Percentiles rank a stretch among this genome's conserved stretches.
phyloP scores from a whole-genome alignment of 208 protist genomes.

The Leishmania mexicana region DNA sequence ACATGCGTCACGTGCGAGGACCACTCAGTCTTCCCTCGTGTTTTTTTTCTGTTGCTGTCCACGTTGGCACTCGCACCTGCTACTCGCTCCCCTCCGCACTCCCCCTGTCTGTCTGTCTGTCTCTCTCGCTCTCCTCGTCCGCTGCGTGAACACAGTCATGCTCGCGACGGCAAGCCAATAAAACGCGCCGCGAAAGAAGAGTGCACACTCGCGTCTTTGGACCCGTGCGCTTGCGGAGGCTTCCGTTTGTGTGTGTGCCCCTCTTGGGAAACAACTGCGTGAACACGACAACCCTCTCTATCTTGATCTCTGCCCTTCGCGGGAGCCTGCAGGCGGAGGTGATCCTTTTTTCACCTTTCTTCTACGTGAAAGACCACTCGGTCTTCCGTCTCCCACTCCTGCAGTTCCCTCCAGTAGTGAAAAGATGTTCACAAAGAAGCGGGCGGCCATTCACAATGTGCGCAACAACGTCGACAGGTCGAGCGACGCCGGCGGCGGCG shows the following conservation, averaged over 20 bases:
- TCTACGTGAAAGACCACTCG: not conserved
- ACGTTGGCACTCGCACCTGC: not conserved
- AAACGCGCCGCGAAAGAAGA: not conserved
- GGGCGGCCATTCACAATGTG: conserved; percentile 52
- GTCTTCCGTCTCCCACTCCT: not conserved
- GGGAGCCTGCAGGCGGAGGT: not conserved
- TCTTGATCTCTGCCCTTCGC: not conserved
- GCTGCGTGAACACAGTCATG: not conserved
- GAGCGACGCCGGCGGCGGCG: conserved; percentile 17
- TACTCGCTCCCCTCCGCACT: not conserved
- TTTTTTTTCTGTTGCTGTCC: not conserved
- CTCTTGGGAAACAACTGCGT: not conserved
- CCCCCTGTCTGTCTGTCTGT: not conserved
- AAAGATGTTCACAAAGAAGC: conserved; percentile 84
- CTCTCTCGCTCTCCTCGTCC: not conserved
- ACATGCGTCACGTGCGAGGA: not conserved
- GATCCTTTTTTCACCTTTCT: not conserved
- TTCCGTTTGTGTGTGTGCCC: not conserved
- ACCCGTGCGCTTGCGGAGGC: not conserved
- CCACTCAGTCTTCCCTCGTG: not conserved
- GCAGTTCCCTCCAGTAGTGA: not conserved
- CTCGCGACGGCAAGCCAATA: not conserved
- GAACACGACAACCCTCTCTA: not conserved
- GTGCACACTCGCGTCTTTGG: not conserved
- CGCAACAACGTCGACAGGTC: conserved; percentile 23